Percentiles rank a stretch among this genome's conserved stretches.
phyloP scores from a whole-genome alignment of 2,329 filamentous ascomycete genomes.

The Metarhizium album region DNA sequence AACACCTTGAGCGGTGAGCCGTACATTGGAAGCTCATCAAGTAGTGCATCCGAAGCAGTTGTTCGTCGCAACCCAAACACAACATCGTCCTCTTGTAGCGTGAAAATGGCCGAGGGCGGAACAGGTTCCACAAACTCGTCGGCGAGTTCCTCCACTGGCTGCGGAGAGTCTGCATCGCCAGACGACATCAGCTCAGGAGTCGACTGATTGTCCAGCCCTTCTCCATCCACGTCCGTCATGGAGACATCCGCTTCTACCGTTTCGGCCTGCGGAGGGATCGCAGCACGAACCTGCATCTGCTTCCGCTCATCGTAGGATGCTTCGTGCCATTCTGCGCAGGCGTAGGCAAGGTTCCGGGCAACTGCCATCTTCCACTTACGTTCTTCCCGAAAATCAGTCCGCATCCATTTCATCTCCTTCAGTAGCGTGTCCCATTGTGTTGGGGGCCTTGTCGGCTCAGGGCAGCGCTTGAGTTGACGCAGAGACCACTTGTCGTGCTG shows the following conservation, averaged over 20 bases:
- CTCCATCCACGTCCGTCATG: slow-evolving; percentile 23
- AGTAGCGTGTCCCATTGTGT: slow-evolving; percentile 81
- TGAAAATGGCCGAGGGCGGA: slow-evolving; percentile 71
- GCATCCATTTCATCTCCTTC: slow-evolving; percentile 95
- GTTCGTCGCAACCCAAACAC: slow-evolving; percentile 69
- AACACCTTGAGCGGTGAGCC: slow-evolving; percentile 51
- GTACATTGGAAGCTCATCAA: slow-evolving; percentile 75
- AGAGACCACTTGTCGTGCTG: slow-evolving; percentile 88
- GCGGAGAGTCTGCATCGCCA: slow-evolving; percentile 47
- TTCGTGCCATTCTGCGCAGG: slow-evolving; percentile 73
- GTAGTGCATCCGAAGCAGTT: slow-evolving; percentile 61
- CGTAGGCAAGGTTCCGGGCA: slow-evolving; percentile 68
- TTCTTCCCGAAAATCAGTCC: slow-evolving; percentile 90
- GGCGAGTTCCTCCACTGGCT: slow-evolving; percentile 28
- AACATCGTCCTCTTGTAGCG: slow-evolving; percentile 70
- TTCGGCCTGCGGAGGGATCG: slow-evolving; percentile 32
- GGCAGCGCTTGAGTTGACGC: slow-evolving; percentile 73
- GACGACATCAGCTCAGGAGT: slow-evolving; percentile 60
- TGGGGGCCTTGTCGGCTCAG: slow-evolving; percentile 65
- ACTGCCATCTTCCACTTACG: slow-evolving; percentile 83
- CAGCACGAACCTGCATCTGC: slow-evolving; percentile 55
- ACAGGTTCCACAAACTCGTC: slow-evolving; percentile 37
- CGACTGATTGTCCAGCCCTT: slow-evolving; percentile 33
- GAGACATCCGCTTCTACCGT: slow-evolving; percentile 18
- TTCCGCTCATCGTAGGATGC: slow-evolving; percentile 52